Evolutionary conservation across 116 monocot genomes (phyloP), one percentile per base, ranked within the genome.

Genomic region (Posidonia oceanica): DNA sequence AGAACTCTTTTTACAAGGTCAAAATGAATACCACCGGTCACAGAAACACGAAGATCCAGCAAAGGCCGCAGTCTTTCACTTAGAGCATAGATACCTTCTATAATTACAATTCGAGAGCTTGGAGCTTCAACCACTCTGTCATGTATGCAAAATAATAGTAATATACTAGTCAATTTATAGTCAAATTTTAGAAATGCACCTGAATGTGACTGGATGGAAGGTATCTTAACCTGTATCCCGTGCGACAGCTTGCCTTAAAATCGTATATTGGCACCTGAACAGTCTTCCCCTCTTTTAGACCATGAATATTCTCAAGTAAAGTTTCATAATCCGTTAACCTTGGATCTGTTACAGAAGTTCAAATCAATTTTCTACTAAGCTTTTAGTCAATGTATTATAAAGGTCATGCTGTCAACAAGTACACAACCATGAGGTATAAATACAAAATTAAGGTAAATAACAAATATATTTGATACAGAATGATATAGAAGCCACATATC

Each of bases 21-120:
- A 83, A 99, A 87, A 73, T 99, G 99, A 21, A 99, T 90, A 64
- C 99, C 99, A 22, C 99, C 99, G n/a, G 99, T 99, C 52, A 99
- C 93, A 84, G 93, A 99, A 75, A 99, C 99, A 66, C 99, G 87
- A 44, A 99, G 78, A 69, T 99, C 99, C 53, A 99, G 48, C 23
- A 88, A 14, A 72, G 93, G 76, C 21, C 84, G 82, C 76, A 99
- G 72, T 77, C 73, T 99, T 69, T 99, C 93, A 80, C 90, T 99
- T 66, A 99, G 71, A 67, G 99, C 99, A 78, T 99, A 99, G 54
- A 90, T 99, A n/a, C 99, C 99, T 84, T 99, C 99, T 71, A 99
- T 80, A 63, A 99, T 86, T 51, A 93, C 86, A 55, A 99, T 90
- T 20, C 90, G 76, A 39, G 99, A 99, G 77, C 78, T 80, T 41